These are phyloP conservation scores for Dryadomyces sulphureus DNA, from an alignment of 2,329 filamentous ascomycete genomes.

Conservation along the genomic window DNA sequence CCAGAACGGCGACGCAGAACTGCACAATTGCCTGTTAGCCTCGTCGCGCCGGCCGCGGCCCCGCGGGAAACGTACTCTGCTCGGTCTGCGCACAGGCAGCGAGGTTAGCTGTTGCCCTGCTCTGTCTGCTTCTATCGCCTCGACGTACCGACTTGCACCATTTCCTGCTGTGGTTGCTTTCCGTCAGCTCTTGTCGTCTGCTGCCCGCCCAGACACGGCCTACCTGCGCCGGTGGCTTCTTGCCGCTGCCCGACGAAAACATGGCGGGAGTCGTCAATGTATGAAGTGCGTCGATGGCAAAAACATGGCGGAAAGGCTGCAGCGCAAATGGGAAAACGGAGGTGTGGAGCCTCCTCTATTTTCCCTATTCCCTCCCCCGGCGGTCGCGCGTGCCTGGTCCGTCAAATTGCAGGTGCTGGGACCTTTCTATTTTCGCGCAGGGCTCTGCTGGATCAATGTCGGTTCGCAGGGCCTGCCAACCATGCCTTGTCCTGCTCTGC, in stretches of 20 bases:
- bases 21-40: constrained; percentile 19
- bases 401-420: too few species aligned
- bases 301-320: not conserved
- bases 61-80: constrained; percentile 39
- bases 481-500: not conserved
- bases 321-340: not conserved
- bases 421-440: too few species aligned
- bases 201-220: constrained; percentile 11
- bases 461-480: not conserved
- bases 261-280: constrained; percentile 23
- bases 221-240: constrained; percentile 62
- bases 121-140: not conserved
- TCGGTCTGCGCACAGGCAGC: constrained; percentile 32
- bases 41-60: not conserved
- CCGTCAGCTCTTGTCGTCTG: not conserved
- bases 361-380: too few species aligned
- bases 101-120: constrained; percentile 6
- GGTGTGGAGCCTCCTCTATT: too few species aligned
- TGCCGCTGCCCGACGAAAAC: constrained; percentile 51
- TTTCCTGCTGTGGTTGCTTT: constrained; percentile 61
- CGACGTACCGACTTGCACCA: constrained; percentile 92
- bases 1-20: constrained; percentile 86
- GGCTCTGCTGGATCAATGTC: too few species aligned
- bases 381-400: too few species aligned
- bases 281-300: not conserved